Conservation (phyloP, 305 asterid genomes). For the Salvia sclarea region DNA sequence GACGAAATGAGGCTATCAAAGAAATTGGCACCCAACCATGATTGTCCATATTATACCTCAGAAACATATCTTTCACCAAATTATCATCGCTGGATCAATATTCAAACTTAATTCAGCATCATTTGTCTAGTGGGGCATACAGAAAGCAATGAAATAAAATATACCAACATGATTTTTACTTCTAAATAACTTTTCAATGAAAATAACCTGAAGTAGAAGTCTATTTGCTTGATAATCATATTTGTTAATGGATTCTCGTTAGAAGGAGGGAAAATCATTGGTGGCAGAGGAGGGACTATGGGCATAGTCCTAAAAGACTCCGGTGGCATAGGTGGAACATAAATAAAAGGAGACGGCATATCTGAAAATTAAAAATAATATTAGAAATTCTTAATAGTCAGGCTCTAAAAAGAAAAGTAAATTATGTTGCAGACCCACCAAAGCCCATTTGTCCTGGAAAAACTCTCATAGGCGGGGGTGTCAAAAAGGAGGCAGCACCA, state of each 20-base stretch:
- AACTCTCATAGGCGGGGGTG: slow-evolving; percentile 62
- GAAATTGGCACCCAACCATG: slow-evolving; percentile 83
- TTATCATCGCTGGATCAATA: slow-evolving; percentile 63
- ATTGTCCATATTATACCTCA: slow-evolving; percentile 76
- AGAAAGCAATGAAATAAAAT: background rate
- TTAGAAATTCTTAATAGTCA: slow-evolving; percentile 15
- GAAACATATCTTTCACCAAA: slow-evolving; percentile 64
- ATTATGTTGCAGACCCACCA: slow-evolving; percentile 49
- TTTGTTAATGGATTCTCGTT: slow-evolving; percentile 48
- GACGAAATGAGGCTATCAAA: slow-evolving; percentile 69
- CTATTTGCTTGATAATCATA: slow-evolving; percentile 65
- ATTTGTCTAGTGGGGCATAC: background rate
- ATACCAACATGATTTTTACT: background rate
- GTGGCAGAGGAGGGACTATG: slow-evolving; percentile 50
- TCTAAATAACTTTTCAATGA: slow-evolving; percentile 19
- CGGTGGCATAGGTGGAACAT: slow-evolving; percentile 56
- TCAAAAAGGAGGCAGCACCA: slow-evolving; percentile 55
- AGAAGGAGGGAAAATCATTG: slow-evolving; percentile 43
- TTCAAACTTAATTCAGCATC: slow-evolving; percentile 24
- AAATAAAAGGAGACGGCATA: slow-evolving; percentile 53
- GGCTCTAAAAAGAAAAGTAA: background rate
- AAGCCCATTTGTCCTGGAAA: slow-evolving; percentile 57
- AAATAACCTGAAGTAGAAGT: slow-evolving; percentile 82
- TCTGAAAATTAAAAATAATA: slow-evolving; percentile 38
- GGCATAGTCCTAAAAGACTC: slow-evolving; percentile 64